phyloP scores from a whole-genome alignment of 2,329 filamentous ascomycete genomes.

The Leptoxyphium fumago region DNA sequence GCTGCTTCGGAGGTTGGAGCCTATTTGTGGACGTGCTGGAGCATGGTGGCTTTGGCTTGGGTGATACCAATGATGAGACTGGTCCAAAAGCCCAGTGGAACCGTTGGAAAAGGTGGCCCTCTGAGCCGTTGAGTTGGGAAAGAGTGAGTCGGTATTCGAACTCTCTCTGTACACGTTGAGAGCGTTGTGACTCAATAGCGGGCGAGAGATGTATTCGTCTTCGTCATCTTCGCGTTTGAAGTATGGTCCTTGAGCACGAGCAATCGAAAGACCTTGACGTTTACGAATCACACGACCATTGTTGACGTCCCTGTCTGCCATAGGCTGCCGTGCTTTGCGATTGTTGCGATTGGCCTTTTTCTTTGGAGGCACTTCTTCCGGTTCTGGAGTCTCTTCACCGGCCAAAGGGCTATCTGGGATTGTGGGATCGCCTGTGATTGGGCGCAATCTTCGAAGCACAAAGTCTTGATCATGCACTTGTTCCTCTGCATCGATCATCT shows the following conservation, averaged over 20 bases:
- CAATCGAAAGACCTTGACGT: slow-evolving; percentile 4
- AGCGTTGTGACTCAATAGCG: background rate
- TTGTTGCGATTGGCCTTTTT: slow-evolving; percentile 2
- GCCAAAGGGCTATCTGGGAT: slow-evolving; percentile 18
- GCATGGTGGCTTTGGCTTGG: slow-evolving; percentile 15
- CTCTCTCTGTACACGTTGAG: slow-evolving; percentile 6
- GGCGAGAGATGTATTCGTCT: slow-evolving; percentile 10
- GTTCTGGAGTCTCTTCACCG: slow-evolving; percentile 17
- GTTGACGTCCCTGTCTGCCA: slow-evolving; percentile 16
- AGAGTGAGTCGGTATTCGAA: too few species aligned
- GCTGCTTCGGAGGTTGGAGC: background rate
- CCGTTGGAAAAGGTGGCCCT: too few species aligned
- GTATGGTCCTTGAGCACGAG: slow-evolving; percentile 12
- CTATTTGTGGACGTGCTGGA: slow-evolving; percentile 9
- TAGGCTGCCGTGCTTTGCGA: slow-evolving; percentile 1
- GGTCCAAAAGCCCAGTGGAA: too few species aligned
- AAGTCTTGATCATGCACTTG: slow-evolving; percentile 41
- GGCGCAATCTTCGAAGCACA: slow-evolving; percentile 26
- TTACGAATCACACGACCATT: slow-evolving; percentile 9
- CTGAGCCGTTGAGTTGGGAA: too few species aligned
- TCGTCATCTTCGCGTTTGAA: slow-evolving; percentile 16
- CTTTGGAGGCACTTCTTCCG: slow-evolving; percentile 9
- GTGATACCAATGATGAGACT: too few species aligned
- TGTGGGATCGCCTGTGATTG: slow-evolving; percentile 30
- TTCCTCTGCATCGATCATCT: slow-evolving; percentile 48